A percentile compares a stretch with the other conserved stretches of the same genome.
phyloP scores from a whole-genome alignment of 2,329 filamentous ascomycete species.

The Apiospora saccharicola region DNA sequence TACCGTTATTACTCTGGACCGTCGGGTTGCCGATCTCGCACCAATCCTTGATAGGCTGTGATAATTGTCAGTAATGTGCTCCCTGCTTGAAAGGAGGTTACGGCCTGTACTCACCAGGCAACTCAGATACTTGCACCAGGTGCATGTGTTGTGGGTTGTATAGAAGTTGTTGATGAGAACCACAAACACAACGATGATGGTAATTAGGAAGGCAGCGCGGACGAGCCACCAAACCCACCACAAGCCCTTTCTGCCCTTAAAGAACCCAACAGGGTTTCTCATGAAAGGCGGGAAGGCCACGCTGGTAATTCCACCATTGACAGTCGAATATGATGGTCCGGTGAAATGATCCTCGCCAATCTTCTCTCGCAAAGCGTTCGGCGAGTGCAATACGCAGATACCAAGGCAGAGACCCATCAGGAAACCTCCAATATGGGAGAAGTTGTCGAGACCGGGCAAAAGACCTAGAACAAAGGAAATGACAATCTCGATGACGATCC shows the following conservation, averaged over 20 bases:
- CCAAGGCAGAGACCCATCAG: slow-evolving; percentile 89
- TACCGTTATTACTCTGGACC: neutral
- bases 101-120: slow-evolving; percentile 75
- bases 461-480: slow-evolving; percentile 94
- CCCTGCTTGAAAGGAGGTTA: neutral
- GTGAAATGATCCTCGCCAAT: slow-evolving; percentile 67
- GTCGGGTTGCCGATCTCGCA: slow-evolving; percentile 40
- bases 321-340: slow-evolving; percentile 72
- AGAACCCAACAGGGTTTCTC: slow-evolving; percentile 77
- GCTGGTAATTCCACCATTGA: slow-evolving; percentile 56
- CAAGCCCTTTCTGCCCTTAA: slow-evolving; percentile 87
- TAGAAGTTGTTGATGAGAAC: slow-evolving; percentile 93
- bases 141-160: slow-evolving; percentile 75
- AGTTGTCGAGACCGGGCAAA: slow-evolving; percentile 93
- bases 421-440: slow-evolving; percentile 96
- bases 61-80: slow-evolving; percentile 22
- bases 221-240: slow-evolving; percentile 99
- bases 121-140: slow-evolving; percentile 94
- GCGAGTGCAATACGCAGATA: slow-evolving; percentile 87
- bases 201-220: slow-evolving; percentile 77
- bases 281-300: slow-evolving; percentile 62
- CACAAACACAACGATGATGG: slow-evolving; percentile 86
- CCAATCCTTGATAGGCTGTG: slow-evolving; percentile 42
- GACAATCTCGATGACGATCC: slow-evolving; percentile 83
- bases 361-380: slow-evolving; percentile 77